Evolutionary conservation across 306 rosid genomes (phyloP).

Genomic region (Acacia confusa): DNA sequence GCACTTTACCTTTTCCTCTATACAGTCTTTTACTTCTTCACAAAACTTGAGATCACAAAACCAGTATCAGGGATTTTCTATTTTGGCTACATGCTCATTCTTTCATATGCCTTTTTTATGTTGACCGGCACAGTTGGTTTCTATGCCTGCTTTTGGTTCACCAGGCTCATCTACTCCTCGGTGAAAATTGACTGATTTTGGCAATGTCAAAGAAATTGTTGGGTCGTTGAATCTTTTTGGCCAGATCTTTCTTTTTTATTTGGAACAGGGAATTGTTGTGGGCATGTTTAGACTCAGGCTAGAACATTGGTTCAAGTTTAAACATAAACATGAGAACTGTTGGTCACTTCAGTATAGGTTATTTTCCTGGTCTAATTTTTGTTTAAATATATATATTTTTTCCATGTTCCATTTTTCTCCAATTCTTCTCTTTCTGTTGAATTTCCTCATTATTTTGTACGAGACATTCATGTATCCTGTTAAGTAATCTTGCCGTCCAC

Average conservation of each 20-base stretch:
- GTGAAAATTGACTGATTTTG: slow-evolving; percentile 61
- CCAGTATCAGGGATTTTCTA: slow-evolving; percentile 66
- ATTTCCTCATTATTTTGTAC: slow-evolving; percentile 26
- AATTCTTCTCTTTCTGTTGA: background rate
- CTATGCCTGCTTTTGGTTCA: slow-evolving; percentile 76
- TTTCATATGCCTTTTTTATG: slow-evolving; percentile 62
- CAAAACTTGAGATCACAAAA: slow-evolving; percentile 70
- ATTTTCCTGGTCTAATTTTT: slow-evolving; percentile 9
- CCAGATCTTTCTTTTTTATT: slow-evolving; percentile 14
- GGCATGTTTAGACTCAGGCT: slow-evolving; percentile 22
- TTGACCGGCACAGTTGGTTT: slow-evolving; percentile 77
- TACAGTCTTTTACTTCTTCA: slow-evolving; percentile 70
- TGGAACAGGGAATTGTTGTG: slow-evolving; percentile 8
- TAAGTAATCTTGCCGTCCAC: slow-evolving; percentile 26
- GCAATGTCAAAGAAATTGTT: slow-evolving; percentile 3
- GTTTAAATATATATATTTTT: background rate
- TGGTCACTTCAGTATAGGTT: slow-evolving; percentile 40
- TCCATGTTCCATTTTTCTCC: background rate
- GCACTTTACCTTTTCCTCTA: slow-evolving; percentile 73
- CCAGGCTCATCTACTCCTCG: slow-evolving; percentile 76
- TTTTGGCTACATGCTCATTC: slow-evolving; percentile 75
- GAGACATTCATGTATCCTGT: slow-evolving; percentile 30
- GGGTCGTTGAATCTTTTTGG: slow-evolving; percentile 3
- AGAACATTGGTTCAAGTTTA: slow-evolving; percentile 36
- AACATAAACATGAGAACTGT: slow-evolving; percentile 36